Percentiles rank a stretch among this genome's conserved stretches.
phyloP scores from a whole-genome alignment of 257 asterid genomes.

The Fraxinus excelsior region DNA sequence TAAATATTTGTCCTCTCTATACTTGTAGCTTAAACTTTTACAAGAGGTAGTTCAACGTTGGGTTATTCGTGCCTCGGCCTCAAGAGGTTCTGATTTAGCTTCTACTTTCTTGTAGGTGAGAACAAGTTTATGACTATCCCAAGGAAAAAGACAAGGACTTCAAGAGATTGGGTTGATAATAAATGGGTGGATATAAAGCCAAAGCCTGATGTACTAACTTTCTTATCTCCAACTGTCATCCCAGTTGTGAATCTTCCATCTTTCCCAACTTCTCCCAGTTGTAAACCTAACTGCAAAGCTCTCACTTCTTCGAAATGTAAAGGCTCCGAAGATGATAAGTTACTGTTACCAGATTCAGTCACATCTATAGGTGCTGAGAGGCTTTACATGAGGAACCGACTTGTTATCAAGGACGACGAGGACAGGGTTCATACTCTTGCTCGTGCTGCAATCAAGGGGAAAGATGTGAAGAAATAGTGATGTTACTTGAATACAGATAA shows the following conservation, averaged over 20 bases:
- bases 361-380: not conserved
- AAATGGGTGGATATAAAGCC: slow-evolving; percentile 44
- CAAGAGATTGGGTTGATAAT: slow-evolving; percentile 55
- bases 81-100: not conserved
- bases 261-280: not conserved
- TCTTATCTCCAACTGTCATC: slow-evolving; percentile 32
- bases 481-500: not conserved
- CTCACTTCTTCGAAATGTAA: slow-evolving; percentile 10
- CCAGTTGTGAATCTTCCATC: not conserved
- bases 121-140: slow-evolving; percentile 32
- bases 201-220: slow-evolving; percentile 41
- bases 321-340: slow-evolving; percentile 15
- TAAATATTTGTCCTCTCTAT: not conserved
- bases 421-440: not conserved
- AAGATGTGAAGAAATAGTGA: not conserved
- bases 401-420: not conserved
- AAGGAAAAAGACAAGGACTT: slow-evolving; percentile 41
- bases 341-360: slow-evolving; percentile 1
- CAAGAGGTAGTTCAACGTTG: not conserved
- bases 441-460: not conserved
- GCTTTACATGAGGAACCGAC: slow-evolving; percentile 12
- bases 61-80: not conserved
- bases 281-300: slow-evolving; percentile 16
- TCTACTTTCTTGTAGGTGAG: slow-evolving; percentile 35
- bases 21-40: not conserved